phyloP scores from a whole-genome alignment of 2,329 filamentous ascomycete genomes.

The Sordariomycetes sp. region DNA sequence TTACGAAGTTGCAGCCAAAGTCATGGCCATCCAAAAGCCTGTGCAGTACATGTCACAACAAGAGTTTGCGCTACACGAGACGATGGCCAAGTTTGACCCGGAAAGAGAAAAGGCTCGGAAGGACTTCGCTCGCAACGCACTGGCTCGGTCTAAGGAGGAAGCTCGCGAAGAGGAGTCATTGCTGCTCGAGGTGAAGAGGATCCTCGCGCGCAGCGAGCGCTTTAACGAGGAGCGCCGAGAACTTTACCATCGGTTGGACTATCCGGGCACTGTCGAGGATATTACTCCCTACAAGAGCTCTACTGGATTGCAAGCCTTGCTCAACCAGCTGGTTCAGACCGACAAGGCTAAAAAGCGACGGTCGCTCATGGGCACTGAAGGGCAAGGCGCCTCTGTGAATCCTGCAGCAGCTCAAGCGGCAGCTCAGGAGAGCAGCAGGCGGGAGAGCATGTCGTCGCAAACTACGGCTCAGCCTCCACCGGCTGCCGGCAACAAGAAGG shows the following conservation, averaged over 20 bases:
- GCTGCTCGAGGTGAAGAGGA: conserved; percentile 83
- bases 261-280: conserved; percentile 61
- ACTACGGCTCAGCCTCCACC: conserved; percentile 22
- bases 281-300: conserved; percentile 74
- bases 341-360: conserved; percentile 89
- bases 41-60: conserved; percentile 78
- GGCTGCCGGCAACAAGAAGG: conserved; percentile 40
- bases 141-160: conserved; percentile 76
- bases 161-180: conserved; percentile 86
- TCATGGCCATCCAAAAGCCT: conserved; percentile 73
- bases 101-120: conserved; percentile 73
- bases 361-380: conserved; percentile 54
- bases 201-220: conserved; percentile 75
- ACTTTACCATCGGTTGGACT: conserved; percentile 78
- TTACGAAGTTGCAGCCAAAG: conserved; percentile 75
- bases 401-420: conserved; percentile 19
- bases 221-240: conserved; percentile 85
- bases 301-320: conserved; percentile 66
- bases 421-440: conserved; percentile 27
- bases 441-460: conserved; percentile 41
- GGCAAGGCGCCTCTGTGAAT: conserved; percentile 26
- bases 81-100: conserved; percentile 79
- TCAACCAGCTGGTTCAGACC: conserved; percentile 71
- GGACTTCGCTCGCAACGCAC: conserved; percentile 69
- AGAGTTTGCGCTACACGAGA: conserved; percentile 76